Evolutionary conservation across 305 asterid genomes (phyloP).

Genomic region (Fraxinus ornus): DNA sequence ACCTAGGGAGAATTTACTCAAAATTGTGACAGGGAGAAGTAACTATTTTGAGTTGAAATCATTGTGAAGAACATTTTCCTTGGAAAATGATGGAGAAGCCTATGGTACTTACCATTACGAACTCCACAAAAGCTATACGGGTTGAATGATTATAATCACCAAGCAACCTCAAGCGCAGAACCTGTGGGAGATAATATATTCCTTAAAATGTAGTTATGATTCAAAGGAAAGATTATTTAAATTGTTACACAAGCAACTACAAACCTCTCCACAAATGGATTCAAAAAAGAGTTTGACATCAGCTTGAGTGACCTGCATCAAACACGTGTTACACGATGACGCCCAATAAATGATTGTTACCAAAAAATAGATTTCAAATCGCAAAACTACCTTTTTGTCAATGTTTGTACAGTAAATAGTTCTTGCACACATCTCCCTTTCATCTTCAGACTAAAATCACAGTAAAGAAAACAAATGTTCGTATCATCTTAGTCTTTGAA

Average conservation of each 20-base stretch:
- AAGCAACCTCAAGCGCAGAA: slow-evolving; percentile 84
- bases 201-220: slow-evolving; percentile 19
- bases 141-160: slow-evolving; percentile 93
- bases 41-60: background rate
- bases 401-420: slow-evolving; percentile 94
- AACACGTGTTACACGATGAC: slow-evolving; percentile 21
- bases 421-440: slow-evolving; percentile 94
- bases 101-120: slow-evolving; percentile 65
- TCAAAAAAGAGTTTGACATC: slow-evolving; percentile 92
- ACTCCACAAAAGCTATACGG: slow-evolving; percentile 93
- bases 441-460: slow-evolving; percentile 78
- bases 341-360: background rate
- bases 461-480: slow-evolving; percentile 8
- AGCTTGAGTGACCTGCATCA: slow-evolving; percentile 67
- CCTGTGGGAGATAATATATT: slow-evolving; percentile 53
- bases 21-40: background rate
- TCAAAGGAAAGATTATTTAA: slow-evolving; percentile 34
- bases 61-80: background rate
- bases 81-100: slow-evolving; percentile 13
- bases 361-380: background rate
- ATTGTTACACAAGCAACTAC: slow-evolving; percentile 23
- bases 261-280: slow-evolving; percentile 88
- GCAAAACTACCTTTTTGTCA: slow-evolving; percentile 68
- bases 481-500: background rate
- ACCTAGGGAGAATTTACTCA: background rate